Evolutionary conservation across 164 flowering plant genomes (phyloP), one percentile per base, ranked within the genome.

Genomic region (Kalanchoe fedtschenkoi): DNA sequence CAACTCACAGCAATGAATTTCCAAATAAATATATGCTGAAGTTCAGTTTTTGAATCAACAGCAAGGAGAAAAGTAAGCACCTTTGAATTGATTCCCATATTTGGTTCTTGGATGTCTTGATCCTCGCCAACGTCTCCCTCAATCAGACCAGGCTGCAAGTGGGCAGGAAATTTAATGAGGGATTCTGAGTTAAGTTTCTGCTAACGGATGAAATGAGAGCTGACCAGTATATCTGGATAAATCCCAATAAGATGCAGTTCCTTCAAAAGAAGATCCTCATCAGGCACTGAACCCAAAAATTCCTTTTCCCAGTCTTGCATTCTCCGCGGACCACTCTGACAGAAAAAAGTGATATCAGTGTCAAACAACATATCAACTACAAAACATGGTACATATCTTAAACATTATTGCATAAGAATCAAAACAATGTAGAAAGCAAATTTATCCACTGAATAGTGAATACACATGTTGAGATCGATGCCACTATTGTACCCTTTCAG

Each of bases 221-320:
- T 10, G 15, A 51, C 56, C 56, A 51, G 56, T 51, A 16, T 26
- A 11, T 51, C 21, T 13, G 56, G 56, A 51, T 51, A 51, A 26
- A 51, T 51, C 32, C 56, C 56, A 26, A 26, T 13, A 2, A 51
- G 56, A 51, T 51, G 56, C 56, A 51, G 17, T 32, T 51, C 56
- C 56, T 51, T 51, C 32, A 51, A 51, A 26, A 51, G 32, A 51
- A 26, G 56, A 26, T 51, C 26, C 56, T 51, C 56, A 51, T 51
- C 56, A 51, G 32, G 56, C 32, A 51, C 56, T 7, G 30, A 11
- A 51, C 17, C 32, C 5, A 51, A 32, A 51, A 10, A 54, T 21
- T 30, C 41, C 51, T 30, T 61, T 21, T 62, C 60, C 60, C 64
- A 51, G 61, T 60, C 17, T 51, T 2, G 3, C 32, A 26, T 26